These are phyloP conservation scores for Stemphylium vesicarium DNA, from an alignment of 2,329 filamentous ascomycete genomes.

Conservation along the genomic window DNA sequence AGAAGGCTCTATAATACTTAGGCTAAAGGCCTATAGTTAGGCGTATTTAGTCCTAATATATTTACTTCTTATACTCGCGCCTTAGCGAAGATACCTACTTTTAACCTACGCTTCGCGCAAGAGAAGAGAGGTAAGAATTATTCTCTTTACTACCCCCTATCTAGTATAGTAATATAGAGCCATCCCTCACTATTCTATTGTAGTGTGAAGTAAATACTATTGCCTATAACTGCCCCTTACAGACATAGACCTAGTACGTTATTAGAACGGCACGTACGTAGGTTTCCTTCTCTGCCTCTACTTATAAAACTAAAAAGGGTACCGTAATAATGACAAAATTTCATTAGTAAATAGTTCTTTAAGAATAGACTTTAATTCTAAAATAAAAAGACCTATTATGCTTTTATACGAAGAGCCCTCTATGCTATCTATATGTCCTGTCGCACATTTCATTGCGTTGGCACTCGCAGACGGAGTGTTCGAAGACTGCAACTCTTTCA, in stretches of 20 bases:
- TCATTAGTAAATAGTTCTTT: neutral
- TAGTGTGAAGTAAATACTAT: no score
- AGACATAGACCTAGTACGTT: conserved; percentile 6
- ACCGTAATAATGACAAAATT: conserved; percentile 4
- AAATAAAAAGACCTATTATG: conserved; percentile 4
- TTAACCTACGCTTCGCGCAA: no score
- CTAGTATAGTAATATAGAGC: no score
- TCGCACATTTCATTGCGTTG: conserved; percentile 3
- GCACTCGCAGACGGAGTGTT: conserved; percentile 9
- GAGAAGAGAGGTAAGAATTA: no score
- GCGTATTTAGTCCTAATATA: no score
- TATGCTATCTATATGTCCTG: conserved; percentile 1
- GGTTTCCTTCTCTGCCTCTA: conserved; percentile 1
- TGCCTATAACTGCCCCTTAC: no score
- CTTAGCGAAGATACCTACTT: no score
- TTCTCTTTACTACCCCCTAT: no score
- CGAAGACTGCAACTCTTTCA: neutral
- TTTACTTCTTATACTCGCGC: no score
- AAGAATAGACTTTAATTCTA: neutral
- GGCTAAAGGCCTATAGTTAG: no score
- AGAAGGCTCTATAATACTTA: no score
- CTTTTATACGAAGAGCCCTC: conserved; percentile 2
- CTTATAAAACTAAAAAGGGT: conserved; percentile 7
- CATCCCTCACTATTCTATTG: no score
- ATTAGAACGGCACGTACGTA: neutral